phyloP scores from a whole-genome alignment of 306 rosid genomes.

The Begonia loranthoides region DNA sequence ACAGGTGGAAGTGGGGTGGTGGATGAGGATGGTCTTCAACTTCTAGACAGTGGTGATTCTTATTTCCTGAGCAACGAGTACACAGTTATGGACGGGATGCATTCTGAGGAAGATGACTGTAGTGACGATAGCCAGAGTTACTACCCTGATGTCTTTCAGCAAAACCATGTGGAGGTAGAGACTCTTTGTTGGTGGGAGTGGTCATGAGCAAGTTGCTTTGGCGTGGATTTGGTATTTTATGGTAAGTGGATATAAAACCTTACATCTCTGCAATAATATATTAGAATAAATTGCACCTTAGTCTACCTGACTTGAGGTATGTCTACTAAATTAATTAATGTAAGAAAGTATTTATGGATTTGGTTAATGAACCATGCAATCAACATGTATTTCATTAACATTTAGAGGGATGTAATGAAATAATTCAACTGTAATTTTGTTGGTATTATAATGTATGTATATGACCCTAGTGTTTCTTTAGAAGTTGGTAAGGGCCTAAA shows the following conservation, averaged over 20 bases:
- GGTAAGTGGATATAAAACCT: neutral
- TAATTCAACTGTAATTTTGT: too few relatives aligned
- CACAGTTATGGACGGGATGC: constrained; percentile 23
- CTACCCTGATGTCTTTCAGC: constrained; percentile 46
- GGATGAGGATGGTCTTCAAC: constrained; percentile 67
- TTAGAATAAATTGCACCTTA: too few relatives aligned
- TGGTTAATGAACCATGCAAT: too few relatives aligned
- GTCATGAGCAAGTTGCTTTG: constrained; percentile 12
- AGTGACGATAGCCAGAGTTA: constrained; percentile 62
- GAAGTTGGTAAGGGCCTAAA: too few relatives aligned
- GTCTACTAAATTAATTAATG: too few relatives aligned
- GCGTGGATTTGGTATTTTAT: neutral
- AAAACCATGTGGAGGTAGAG: constrained; percentile 44
- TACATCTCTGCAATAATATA: too few relatives aligned
- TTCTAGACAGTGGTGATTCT: constrained; percentile 76
- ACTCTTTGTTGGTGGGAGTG: constrained; percentile 73
- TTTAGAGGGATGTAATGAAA: too few relatives aligned
- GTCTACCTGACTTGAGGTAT: too few relatives aligned
- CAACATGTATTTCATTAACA: too few relatives aligned
- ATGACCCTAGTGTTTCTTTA: too few relatives aligned
- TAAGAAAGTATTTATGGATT: too few relatives aligned
- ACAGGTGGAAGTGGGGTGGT: constrained; percentile 76
- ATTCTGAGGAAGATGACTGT: constrained; percentile 65
- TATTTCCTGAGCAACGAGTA: constrained; percentile 48
- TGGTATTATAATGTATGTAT: too few relatives aligned